phyloP scores from a whole-genome alignment of 345 rosid species.

The Brassica incana region DNA sequence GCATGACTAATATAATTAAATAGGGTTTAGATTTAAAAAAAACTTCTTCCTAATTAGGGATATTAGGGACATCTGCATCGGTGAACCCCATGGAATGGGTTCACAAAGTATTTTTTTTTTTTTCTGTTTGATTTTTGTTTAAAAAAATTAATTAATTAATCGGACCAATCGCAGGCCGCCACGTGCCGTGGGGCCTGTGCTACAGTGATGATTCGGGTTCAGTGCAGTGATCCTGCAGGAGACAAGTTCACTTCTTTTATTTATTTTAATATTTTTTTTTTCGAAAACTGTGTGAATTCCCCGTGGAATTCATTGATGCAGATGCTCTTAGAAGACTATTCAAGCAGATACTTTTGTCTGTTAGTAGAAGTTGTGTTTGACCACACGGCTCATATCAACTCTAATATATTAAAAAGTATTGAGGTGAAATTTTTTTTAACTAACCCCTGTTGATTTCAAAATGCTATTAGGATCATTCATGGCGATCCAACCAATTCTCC shows the following conservation, averaged over 20 bases:
- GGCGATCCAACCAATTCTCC: slow-evolving; percentile 64
- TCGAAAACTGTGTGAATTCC: no score
- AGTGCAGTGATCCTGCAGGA: no score
- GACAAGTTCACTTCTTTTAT: no score
- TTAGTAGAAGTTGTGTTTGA: not conserved
- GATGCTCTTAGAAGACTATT: not conserved
- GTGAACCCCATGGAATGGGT: no score
- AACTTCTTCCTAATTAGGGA: not conserved
- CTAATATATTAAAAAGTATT: not conserved
- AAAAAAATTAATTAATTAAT: no score
- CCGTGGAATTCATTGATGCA: no score
- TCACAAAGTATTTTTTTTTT: no score
- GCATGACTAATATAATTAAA: not conserved
- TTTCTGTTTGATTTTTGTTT: no score
- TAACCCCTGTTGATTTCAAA: slow-evolving; percentile 42
- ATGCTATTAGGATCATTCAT: slow-evolving; percentile 43
- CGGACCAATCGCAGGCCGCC: no score
- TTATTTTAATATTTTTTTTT: no score
- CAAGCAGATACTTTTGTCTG: not conserved
- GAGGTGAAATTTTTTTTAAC: not conserved
- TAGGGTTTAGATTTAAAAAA: not conserved
- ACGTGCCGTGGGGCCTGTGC: no score
- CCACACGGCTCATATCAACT: not conserved
- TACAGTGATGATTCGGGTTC: no score
- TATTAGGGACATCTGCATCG: not conserved